These are phyloP conservation scores for Phanerochaete carnosa DNA, from an alignment of 768 basidiomycete species.

Conservation along the genomic window DNA sequence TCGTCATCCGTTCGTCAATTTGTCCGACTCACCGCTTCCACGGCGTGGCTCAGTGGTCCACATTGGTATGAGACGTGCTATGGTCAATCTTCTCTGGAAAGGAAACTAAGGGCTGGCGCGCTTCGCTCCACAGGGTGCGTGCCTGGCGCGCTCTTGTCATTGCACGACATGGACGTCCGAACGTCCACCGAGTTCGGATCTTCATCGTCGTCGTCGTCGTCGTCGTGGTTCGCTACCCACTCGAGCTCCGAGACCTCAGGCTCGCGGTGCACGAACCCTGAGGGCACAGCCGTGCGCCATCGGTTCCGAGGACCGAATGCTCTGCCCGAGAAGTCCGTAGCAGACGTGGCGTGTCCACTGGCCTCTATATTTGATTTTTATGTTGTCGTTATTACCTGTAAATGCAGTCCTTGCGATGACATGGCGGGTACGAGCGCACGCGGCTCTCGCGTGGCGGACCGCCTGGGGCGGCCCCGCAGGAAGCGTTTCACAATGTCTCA, in stretches of 20 bases:
- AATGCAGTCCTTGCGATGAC: too few relatives aligned
- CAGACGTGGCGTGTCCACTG: too few relatives aligned
- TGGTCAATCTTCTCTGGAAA: too few relatives aligned
- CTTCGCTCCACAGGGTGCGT: too few relatives aligned
- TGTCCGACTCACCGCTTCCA: not conserved
- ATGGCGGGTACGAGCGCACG: not conserved
- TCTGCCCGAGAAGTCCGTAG: not conserved
- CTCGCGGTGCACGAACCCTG: not conserved
- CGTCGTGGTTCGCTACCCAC: not conserved
- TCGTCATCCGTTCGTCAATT: not conserved
- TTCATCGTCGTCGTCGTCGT: not conserved
- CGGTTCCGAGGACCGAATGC: not conserved
- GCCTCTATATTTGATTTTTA: too few relatives aligned
- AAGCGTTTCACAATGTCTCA: conserved; percentile 7
- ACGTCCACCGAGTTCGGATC: not conserved
- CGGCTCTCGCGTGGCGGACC: not conserved
- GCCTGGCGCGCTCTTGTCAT: too few relatives aligned
- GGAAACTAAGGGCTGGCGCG: too few relatives aligned
- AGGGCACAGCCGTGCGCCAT: not conserved
- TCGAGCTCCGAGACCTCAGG: not conserved
- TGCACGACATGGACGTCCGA: too few relatives aligned
- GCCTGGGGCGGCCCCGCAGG: not conserved
- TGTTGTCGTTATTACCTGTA: too few relatives aligned
- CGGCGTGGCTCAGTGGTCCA: too few relatives aligned
- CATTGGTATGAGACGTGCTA: too few relatives aligned